These are phyloP conservation scores for Vitis riparia DNA, from an alignment of 164 flowering plant species.

Conservation along the genomic window DNA sequence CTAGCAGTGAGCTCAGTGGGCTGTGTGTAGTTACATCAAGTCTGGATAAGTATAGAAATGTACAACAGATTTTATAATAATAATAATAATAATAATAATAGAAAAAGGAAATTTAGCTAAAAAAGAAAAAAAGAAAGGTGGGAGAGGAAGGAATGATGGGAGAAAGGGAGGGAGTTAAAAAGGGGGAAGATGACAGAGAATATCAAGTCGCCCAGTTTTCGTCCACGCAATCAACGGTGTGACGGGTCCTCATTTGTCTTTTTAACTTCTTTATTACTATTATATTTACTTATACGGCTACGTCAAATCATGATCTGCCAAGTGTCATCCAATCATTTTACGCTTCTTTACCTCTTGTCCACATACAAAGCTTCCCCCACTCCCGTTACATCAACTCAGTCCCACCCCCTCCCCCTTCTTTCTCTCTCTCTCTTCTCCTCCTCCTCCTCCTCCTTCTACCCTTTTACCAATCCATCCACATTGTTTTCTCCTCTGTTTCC, in stretches of 20 bases:
- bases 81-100: too few species aligned
- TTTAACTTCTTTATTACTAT: too few species aligned
- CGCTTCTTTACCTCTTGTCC: slow-evolving; percentile 22
- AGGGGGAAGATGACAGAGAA: too few species aligned
- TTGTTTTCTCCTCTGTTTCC: not conserved
- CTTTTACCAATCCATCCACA: too few species aligned
- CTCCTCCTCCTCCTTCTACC: not conserved
- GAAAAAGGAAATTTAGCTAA: too few species aligned
- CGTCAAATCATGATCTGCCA: slow-evolving; percentile 33
- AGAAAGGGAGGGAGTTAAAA: too few species aligned
- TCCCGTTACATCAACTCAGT: slow-evolving; percentile 38
- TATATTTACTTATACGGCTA: not conserved
- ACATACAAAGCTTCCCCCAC: not conserved
- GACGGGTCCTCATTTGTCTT: slow-evolving; percentile 29
- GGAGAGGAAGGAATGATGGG: too few species aligned
- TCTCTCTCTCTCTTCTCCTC: not conserved
- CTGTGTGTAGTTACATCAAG: too few species aligned
- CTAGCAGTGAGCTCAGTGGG: too few species aligned
- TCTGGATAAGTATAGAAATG: too few species aligned
- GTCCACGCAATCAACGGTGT: slow-evolving; percentile 55
- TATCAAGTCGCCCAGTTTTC: slow-evolving; percentile 20
- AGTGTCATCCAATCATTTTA: slow-evolving; percentile 42
- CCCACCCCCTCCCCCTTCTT: slow-evolving; percentile 9
- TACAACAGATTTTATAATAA: too few species aligned
- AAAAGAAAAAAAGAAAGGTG: too few species aligned